A percentile compares a stretch with the other conserved stretches of the same genome.
Evolutionary conservation across 257 asterid species (phyloP).

Genomic region (Solanum piurae): DNA sequence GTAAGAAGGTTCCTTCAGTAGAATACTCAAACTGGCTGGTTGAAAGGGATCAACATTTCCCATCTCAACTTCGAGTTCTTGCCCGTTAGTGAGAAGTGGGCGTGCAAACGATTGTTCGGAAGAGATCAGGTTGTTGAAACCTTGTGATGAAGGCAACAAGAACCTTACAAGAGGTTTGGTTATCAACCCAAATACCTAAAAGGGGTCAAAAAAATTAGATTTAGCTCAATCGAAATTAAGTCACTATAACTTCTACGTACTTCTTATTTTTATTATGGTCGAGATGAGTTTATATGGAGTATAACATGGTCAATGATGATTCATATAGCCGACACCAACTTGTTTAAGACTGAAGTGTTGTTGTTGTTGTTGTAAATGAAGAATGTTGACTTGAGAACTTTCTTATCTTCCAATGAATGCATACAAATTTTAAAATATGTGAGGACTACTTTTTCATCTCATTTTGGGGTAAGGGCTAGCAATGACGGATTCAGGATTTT

Average conservation of each 20-base stretch:
- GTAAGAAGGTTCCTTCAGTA: slow-evolving; percentile 36
- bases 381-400: neutral
- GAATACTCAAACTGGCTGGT: slow-evolving; percentile 28
- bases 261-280: neutral
- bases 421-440: neutral
- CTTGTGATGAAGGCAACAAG: slow-evolving; percentile 25
- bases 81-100: slow-evolving; percentile 29
- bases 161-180: slow-evolving; percentile 52
- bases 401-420: neutral
- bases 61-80: slow-evolving; percentile 7
- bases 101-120: slow-evolving; percentile 11
- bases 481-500: neutral
- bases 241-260: neutral
- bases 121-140: neutral
- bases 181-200: slow-evolving; percentile 54
- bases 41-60: neutral
- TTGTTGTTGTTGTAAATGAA: no score
- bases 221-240: neutral
- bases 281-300: neutral
- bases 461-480: neutral
- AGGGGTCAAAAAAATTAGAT: neutral
- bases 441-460: neutral
- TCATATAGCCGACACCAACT: neutral
- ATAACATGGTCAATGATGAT: neutral
- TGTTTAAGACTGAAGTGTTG: neutral